Evolutionary conservation across 1,284 basidiomycete genomes (phyloP), one percentile per base, ranked within the genome.

Genomic region (Heterobasidion annosum): DNA sequence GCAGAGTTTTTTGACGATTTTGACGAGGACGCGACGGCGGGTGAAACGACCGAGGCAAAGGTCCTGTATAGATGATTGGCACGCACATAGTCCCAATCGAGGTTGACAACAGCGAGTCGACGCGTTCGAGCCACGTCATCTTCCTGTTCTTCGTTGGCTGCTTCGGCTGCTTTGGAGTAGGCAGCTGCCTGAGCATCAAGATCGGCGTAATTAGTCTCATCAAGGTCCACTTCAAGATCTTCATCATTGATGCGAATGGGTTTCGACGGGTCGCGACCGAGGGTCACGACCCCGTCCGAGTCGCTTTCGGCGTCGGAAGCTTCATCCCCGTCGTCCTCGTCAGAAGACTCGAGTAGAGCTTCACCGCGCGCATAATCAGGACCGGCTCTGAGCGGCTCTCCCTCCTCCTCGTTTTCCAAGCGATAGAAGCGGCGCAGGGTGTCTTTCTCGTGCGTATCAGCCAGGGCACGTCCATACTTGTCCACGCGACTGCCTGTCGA

Each of bases 81-180:
- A 50, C 90, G 88, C 54, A 99, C 83, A 70, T 98, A 83, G 69
- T 99, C 97, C 97, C 97, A 99, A 71, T 99, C 97, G 57, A 99
- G 81, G 67, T 99, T 98, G 61, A 99, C 96, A 33, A 90, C 83
- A 0, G 96, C 97, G 6, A 98, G 71, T 12, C 96, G 80, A 48
- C 75, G 78, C 1, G 91, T 92, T n/a, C 75, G 75, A n/a, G 58
- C 55, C 47, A 45, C 62, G 4, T 25, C 25, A 34, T 63, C 54
- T 13, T 59, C 65, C 37, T 65, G 65, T 34, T 69, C 64, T 8
- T 68, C 65, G 52, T 71, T 65, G 16, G 70, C 60, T 7, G 64
- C 59, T 13, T 60, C 68, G 53, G 80, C 72, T 10, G 71, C 70
- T 57, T 78, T 68, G n/a, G 75, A 67, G 58, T 85, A 87, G 8